Evolutionary conservation across 2,329 filamentous ascomycete species (phyloP).

Genomic region (Monascus ruber): DNA sequence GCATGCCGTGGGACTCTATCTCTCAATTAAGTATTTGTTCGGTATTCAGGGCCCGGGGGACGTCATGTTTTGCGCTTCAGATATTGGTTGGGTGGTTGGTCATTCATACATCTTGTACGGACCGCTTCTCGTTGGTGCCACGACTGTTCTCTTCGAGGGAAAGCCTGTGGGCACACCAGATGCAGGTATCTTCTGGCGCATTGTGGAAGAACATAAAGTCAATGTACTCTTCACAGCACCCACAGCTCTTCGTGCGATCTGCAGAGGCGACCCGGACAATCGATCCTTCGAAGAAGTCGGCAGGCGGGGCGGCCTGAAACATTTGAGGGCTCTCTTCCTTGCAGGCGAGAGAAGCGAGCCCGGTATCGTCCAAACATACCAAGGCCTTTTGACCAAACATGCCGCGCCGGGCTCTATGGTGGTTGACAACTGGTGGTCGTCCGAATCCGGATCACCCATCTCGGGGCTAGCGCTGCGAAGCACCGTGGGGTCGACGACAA

Average conservation of each 20-base stretch:
- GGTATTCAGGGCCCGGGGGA: conserved; percentile 73
- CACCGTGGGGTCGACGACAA: conserved; percentile 40
- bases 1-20: conserved; percentile 72
- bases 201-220: conserved; percentile 74
- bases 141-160: conserved; percentile 85
- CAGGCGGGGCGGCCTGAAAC: conserved; percentile 56
- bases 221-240: conserved; percentile 79
- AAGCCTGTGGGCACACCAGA: conserved; percentile 86
- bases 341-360: conserved; percentile 86
- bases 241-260: conserved; percentile 75
- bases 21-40: conserved; percentile 75
- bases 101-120: conserved; percentile 83
- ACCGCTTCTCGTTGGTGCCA: conserved; percentile 71
- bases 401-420: conserved; percentile 53
- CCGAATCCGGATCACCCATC: conserved; percentile 58
- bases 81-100: conserved; percentile 88
- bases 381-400: conserved; percentile 56
- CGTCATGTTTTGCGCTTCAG: conserved; percentile 67
- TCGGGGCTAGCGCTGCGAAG: conserved; percentile 55
- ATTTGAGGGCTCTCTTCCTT: conserved; percentile 65
- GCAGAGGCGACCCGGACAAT: conserved; percentile 72
- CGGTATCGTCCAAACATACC: conserved; percentile 70
- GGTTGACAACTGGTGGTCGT: conserved; percentile 66
- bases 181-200: conserved; percentile 77
- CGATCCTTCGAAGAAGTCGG: conserved; percentile 53